These are phyloP conservation scores for Jamesozyma piceae DNA, from an alignment of 805 yeast species.

Conservation along the genomic window DNA sequence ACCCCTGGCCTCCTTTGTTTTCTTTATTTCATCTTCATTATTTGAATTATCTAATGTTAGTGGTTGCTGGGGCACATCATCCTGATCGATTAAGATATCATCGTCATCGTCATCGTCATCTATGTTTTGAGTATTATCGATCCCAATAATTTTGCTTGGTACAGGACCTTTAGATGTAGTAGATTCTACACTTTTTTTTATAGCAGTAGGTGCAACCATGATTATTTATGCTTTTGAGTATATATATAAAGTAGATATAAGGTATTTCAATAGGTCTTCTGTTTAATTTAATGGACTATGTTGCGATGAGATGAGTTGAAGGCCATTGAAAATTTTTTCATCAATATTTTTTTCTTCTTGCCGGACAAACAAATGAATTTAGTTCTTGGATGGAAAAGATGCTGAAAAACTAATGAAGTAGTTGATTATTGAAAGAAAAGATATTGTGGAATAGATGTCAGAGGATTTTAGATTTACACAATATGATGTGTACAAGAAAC, in stretches of 20 bases:
- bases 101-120: conserved; percentile 30
- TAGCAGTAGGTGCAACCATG: conserved; percentile 34
- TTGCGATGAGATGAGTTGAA: conserved; percentile 28
- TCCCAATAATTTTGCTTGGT: conserved; percentile 28
- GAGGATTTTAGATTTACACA: too few relatives aligned
- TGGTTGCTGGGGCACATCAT: conserved; percentile 9
- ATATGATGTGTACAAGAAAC: too few relatives aligned
- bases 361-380: background rate
- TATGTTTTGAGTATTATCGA: conserved; percentile 23
- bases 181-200: conserved; percentile 18
- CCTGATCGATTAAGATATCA: conserved; percentile 34
- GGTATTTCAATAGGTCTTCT: too few relatives aligned
- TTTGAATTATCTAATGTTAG: conserved; percentile 18
- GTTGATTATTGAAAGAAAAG: too few relatives aligned
- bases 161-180: background rate
- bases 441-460: too few relatives aligned
- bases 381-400: background rate
- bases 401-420: too few relatives aligned
- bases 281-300: conserved; percentile 10
- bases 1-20: conserved; percentile 21
- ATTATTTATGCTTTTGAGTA: too few relatives aligned
- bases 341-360: background rate
- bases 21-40: conserved; percentile 17
- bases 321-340: conserved; percentile 13
- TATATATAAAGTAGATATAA: too few relatives aligned